Evolutionary conservation across 1,284 basidiomycete species (phyloP).

Genomic region (Prillingera fragicola): DNA sequence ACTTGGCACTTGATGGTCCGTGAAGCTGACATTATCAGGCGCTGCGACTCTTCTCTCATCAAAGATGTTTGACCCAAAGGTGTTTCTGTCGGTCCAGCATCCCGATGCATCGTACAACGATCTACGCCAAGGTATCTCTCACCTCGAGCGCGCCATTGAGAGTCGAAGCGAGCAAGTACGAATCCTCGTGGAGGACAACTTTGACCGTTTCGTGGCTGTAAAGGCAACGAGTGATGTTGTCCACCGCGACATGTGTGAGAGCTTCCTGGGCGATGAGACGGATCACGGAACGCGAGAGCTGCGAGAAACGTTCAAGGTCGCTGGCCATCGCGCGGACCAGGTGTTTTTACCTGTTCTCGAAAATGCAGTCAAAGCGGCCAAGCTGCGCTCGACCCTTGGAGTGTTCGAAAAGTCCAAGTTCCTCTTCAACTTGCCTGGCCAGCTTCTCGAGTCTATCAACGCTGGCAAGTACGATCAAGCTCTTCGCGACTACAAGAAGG

Average conservation of each 20-base stretch:
- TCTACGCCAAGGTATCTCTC: slow-evolving; percentile 65
- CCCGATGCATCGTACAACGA: slow-evolving; percentile 96
- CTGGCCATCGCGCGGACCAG: slow-evolving; percentile 84
- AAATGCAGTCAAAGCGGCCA: slow-evolving; percentile 89
- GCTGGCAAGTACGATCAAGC: slow-evolving; percentile 82
- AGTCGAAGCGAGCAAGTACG: slow-evolving; percentile 86
- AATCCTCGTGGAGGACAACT: slow-evolving; percentile 94
- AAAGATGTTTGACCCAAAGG: slow-evolving; percentile 93
- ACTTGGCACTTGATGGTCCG: background rate
- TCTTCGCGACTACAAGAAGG: slow-evolving; percentile 95
- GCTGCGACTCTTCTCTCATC: slow-evolving; percentile 75
- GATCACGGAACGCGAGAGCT: slow-evolving; percentile 82
- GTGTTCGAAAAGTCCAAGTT: slow-evolving; percentile 97
- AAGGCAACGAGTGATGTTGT: slow-evolving; percentile 92
- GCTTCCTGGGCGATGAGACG: slow-evolving; percentile 65
- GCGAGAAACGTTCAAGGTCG: slow-evolving; percentile 70
- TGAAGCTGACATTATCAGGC: slow-evolving; percentile 51
- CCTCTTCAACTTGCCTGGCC: slow-evolving; percentile 94
- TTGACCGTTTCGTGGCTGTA: slow-evolving; percentile 95
- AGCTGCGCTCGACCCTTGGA: slow-evolving; percentile 83
- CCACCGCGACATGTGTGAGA: slow-evolving; percentile 88
- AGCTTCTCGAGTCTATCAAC: slow-evolving; percentile 78
- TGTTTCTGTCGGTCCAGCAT: slow-evolving; percentile 84
- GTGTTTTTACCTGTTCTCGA: slow-evolving; percentile 95
- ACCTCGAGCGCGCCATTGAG: slow-evolving; percentile 72